A percentile compares a stretch with the other conserved stretches of the same genome.
These are phyloP conservation scores for Syncephalastrum sp. DNA, from an alignment of 371 early-diverging fungal species.

Conservation along the genomic window DNA sequence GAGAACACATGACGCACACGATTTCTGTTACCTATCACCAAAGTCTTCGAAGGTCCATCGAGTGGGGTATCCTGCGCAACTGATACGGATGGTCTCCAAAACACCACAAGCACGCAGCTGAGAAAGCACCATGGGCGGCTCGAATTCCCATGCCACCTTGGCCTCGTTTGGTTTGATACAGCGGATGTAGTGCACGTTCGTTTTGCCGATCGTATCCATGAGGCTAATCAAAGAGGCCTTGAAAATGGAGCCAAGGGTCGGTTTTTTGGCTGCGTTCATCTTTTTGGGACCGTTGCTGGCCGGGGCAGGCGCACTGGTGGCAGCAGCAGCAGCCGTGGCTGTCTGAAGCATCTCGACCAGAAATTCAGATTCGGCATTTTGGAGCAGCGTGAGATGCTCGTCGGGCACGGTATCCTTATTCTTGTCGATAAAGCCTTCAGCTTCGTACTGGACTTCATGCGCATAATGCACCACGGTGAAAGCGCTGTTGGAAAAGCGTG, in stretches of 20 bases:
- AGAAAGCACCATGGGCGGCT: slow-evolving; percentile 89
- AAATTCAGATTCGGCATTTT: slow-evolving; percentile 70
- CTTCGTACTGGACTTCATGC: slow-evolving; percentile 85
- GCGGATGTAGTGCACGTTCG: slow-evolving; percentile 96
- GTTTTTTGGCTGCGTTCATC: slow-evolving; percentile 63
- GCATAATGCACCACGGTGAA: slow-evolving; percentile 94
- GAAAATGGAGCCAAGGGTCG: slow-evolving; percentile 88
- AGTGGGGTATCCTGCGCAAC: slow-evolving; percentile 98
- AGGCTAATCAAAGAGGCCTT: slow-evolving; percentile 83
- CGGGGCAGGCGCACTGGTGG: slow-evolving; percentile 5
- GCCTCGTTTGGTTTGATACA: slow-evolving; percentile 98
- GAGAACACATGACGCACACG: neutral
- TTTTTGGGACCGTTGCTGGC: slow-evolving; percentile 28
- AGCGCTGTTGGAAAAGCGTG: slow-evolving; percentile 79
- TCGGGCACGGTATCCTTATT: slow-evolving; percentile 98
- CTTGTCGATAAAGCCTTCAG: slow-evolving; percentile 97
- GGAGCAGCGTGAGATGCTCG: slow-evolving; percentile 77
- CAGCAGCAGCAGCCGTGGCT: slow-evolving; percentile 15
- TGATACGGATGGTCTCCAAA: slow-evolving; percentile 98
- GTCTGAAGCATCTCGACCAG: slow-evolving; percentile 71
- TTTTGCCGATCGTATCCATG: slow-evolving; percentile 92
- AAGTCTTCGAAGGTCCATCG: slow-evolving; percentile 93
- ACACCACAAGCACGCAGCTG: slow-evolving; percentile 99
- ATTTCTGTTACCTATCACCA: slow-evolving; percentile 59
- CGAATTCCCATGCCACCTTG: slow-evolving; percentile 88